phyloP scores from a whole-genome alignment of 139 green algal species.

The Haematococcus lacustris region DNA sequence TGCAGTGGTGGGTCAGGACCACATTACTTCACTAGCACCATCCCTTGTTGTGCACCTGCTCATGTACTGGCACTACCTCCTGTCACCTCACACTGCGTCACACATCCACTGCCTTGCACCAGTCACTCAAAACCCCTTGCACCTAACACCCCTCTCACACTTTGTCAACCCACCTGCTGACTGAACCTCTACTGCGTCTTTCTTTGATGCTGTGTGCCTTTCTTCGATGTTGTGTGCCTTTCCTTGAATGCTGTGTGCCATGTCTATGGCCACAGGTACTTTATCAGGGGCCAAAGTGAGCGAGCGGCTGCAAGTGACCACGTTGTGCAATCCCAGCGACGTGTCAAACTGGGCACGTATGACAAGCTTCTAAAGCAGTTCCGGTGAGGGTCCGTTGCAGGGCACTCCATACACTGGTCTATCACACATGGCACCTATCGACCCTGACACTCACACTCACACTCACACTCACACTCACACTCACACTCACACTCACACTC shows the following conservation, averaged over 20 bases:
- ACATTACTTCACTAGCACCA: too few species aligned
- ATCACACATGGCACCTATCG: neutral
- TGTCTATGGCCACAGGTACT: slow-evolving; percentile 60
- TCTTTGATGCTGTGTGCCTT: neutral
- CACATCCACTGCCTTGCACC: neutral
- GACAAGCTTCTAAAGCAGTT: slow-evolving; percentile 69
- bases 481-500: neutral
- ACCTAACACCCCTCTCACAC: neutral
- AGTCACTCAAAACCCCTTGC: neutral
- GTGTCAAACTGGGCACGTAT: slow-evolving; percentile 51
- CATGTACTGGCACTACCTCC: too few species aligned
- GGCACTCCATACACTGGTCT: neutral
- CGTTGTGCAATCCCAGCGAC: slow-evolving; percentile 40
- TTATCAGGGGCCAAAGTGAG: slow-evolving; percentile 63
- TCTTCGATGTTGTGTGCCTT: too few species aligned
- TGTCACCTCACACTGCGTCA: neutral
- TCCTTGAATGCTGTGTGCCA: neutral
- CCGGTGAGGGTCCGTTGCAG: slow-evolving; percentile 10
- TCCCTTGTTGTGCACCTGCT: too few species aligned
- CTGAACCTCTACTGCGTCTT: neutral
- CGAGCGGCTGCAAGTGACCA: slow-evolving; percentile 49
- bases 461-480: neutral
- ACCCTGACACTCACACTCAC: neutral
- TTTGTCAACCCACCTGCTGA: neutral
- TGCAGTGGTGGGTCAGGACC: too few species aligned